Percentiles rank a stretch among this genome's conserved stretches.
These are phyloP conservation scores for Suillus spraguei DNA, from an alignment of 768 basidiomycete genomes.

Conservation along the genomic window DNA sequence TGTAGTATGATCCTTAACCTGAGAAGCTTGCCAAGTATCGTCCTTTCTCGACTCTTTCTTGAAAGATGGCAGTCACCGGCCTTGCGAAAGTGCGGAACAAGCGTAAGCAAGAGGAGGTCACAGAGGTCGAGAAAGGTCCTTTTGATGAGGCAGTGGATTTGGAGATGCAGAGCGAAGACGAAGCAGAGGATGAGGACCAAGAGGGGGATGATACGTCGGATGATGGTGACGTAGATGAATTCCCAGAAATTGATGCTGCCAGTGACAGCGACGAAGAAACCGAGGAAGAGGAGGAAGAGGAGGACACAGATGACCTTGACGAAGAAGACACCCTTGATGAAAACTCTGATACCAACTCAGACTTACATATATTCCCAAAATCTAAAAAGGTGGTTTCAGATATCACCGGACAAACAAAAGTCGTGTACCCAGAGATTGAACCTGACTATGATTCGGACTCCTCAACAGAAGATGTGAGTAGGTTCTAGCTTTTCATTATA, in stretches of 20 bases:
- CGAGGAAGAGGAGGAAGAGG: constrained; percentile 37
- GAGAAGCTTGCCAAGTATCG: not conserved
- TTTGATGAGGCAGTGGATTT: constrained; percentile 48
- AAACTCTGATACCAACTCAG: constrained; percentile 40
- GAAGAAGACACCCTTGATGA: constrained; percentile 37
- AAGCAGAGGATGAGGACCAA: constrained; percentile 42
- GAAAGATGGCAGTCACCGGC: constrained; percentile 36
- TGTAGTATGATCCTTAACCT: constrained; percentile 10
- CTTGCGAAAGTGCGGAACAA: constrained; percentile 48
- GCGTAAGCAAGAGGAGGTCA: constrained; percentile 55
- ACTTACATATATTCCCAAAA: constrained; percentile 60
- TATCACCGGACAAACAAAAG: constrained; percentile 84
- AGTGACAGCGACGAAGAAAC: constrained; percentile 44
- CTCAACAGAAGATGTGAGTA: constrained; percentile 85
- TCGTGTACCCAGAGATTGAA: constrained; percentile 86
- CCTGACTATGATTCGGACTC: constrained; percentile 92
- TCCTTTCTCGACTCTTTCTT: not conserved
- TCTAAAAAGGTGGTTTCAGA: constrained; percentile 71
- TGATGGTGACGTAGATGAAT: constrained; percentile 67
- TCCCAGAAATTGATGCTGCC: constrained; percentile 65
- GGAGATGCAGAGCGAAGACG: constrained; percentile 80
- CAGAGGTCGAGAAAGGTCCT: constrained; percentile 34
- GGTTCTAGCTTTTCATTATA: constrained; percentile 5
- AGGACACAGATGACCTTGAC: constrained; percentile 38
- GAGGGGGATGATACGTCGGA: constrained; percentile 43